Evolutionary conservation across 495 filamentous ascomycete genomes (phyloP), one percentile per base, ranked within the genome.

Genomic region (Penicillium silybi): DNA sequence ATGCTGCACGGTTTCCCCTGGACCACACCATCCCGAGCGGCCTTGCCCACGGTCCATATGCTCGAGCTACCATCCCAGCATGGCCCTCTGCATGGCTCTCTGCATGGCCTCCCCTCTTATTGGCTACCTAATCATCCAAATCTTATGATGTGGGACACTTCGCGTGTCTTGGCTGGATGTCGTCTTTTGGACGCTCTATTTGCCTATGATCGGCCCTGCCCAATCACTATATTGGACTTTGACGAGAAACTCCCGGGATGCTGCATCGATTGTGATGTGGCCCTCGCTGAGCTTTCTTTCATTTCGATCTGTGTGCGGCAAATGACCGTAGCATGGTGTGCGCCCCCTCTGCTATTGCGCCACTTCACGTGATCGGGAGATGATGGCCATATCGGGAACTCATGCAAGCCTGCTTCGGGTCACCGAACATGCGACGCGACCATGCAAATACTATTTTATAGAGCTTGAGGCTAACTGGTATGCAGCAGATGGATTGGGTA

Each of bases 331-430:
- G 53, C 54, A 55, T 32, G 48, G 44, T 64, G 70, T 59, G 57
- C 66, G 38, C 43, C 6, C 27, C 42, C 53, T 46, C 59, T 61
- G 40, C 49, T 63, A 69, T 76, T 61, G 63, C 69, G 69, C 65
- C 61, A 75, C 70, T 61, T 46, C 71, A 75, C 72, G 72, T 75
- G 71, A 75, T 57, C 27, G 25, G 19, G n/a, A 17, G 20, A 43
- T 13, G 15, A 19, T 16, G 13, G 38, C 37, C 39, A 32, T 32
- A 15, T 1, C 29, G 11, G 8, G 29, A 32, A 32, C 29, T 32
- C 9, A 10, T 32, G 29, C 29, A 32, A 32, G 29, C 29, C 29
- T 15, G 4, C 11, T 13, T 15, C 29, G 11, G 29, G 9, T 52
- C 16, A 56, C 39, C 44, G 48, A 54, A 29, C 26, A n/a, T 20